phyloP scores from a whole-genome alignment of 352 stramenopile genomes.

The Phytophthora hibernalis region DNA sequence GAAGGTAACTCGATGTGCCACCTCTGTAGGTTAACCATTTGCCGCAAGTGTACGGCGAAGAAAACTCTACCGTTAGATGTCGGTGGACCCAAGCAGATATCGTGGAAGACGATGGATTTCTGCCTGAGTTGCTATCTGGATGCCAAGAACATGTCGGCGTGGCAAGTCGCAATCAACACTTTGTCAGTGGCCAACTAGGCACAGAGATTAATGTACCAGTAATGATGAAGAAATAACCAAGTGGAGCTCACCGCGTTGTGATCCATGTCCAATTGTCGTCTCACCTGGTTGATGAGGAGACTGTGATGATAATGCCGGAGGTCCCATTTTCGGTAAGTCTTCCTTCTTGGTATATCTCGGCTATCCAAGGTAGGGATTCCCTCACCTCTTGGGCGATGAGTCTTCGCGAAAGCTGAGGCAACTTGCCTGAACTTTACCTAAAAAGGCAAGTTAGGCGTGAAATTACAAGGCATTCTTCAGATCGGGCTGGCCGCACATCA shows the following conservation, averaged over 20 bases:
- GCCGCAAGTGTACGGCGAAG: constrained; percentile 53
- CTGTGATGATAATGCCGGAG: neutral
- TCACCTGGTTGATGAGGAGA: neutral
- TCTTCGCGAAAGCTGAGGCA: neutral
- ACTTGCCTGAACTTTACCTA: constrained; percentile 20
- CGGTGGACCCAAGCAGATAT: constrained; percentile 13
- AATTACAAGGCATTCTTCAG: no score
- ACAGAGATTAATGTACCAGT: neutral
- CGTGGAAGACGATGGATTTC: constrained; percentile 48
- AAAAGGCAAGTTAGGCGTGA: no score
- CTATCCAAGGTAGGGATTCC: no score
- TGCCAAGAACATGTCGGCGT: constrained; percentile 45
- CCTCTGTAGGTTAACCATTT: constrained; percentile 41
- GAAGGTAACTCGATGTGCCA: constrained; percentile 35
- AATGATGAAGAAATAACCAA: neutral
- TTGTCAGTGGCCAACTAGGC: constrained; percentile 9
- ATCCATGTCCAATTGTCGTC: constrained; percentile 14
- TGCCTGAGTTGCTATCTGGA: constrained; percentile 60
- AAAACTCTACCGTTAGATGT: constrained; percentile 39
- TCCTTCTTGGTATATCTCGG: no score
- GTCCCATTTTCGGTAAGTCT: constrained; percentile 17
- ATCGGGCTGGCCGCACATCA: constrained; percentile 24
- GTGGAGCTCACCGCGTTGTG: neutral
- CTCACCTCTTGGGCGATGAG: no score
- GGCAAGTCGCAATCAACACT: constrained; percentile 47